A percentile compares a stretch with the other conserved stretches of the same genome.
Conservation (phyloP, 2,329 filamentous ascomycete genomes). For the Paecilomyces variotii region DNA sequence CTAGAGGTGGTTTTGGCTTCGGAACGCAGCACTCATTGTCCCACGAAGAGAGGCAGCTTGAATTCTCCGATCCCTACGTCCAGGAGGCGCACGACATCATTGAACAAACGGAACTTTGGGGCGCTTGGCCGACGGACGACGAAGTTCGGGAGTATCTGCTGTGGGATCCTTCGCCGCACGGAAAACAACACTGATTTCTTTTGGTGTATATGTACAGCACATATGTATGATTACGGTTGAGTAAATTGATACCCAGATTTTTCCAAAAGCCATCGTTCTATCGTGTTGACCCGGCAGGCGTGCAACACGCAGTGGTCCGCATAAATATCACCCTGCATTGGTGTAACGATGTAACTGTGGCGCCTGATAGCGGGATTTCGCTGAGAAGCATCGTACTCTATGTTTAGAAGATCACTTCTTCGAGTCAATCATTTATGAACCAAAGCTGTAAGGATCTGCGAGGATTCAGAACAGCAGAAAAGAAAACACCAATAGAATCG, state of each 20-base stretch:
- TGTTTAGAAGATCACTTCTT: neutral
- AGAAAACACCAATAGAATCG: too few species aligned
- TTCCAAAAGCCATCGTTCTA: neutral
- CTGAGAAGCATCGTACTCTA: neutral
- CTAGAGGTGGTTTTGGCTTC: neutral
- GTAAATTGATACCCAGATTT: neutral
- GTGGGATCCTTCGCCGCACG: constrained; percentile 2
- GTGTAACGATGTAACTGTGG: neutral
- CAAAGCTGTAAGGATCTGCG: too few species aligned
- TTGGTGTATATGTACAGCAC: constrained; percentile 1
- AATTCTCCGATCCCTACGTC: constrained; percentile 20
- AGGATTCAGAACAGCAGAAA: too few species aligned
- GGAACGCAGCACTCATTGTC: neutral
- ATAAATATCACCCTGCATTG: neutral
- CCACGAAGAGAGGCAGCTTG: neutral
- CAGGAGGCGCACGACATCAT: constrained; percentile 32
- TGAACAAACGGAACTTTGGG: constrained; percentile 25
- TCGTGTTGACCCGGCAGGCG: neutral
- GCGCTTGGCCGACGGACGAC: constrained; percentile 33
- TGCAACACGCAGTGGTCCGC: neutral
- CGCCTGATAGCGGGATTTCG: too few species aligned
- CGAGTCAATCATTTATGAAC: neutral
- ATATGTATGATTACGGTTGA: constrained; percentile 4
- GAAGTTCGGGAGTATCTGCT: constrained; percentile 31
- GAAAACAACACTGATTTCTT: neutral